Conservation (phyloP, 2,329 filamentous ascomycete genomes). For the Ascochyta koolunga region DNA sequence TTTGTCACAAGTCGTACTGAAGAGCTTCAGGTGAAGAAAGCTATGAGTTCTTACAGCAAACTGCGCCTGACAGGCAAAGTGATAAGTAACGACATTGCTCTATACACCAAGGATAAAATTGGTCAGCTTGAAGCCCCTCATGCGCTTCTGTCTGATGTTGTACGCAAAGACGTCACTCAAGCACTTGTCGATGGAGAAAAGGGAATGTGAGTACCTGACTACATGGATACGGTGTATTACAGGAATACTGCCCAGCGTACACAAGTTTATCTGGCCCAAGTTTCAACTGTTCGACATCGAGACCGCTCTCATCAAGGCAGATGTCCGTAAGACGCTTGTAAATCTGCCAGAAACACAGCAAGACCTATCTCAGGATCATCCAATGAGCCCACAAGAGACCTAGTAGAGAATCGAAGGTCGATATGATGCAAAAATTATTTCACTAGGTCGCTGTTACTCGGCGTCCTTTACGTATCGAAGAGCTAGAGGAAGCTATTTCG, state of each 20-base stretch:
- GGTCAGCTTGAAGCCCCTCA: neutral
- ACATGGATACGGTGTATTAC: too few species aligned
- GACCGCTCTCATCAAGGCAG: slow-evolving; percentile 30
- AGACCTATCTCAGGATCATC: slow-evolving; percentile 17
- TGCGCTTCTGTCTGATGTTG: neutral
- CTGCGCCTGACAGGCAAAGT: too few species aligned
- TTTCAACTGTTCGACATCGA: slow-evolving; percentile 39
- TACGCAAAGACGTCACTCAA: slow-evolving; percentile 13
- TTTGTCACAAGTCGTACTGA: slow-evolving; percentile 23
- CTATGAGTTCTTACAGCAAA: neutral
- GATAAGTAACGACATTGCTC: slow-evolving; percentile 7
- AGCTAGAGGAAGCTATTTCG: slow-evolving; percentile 28
- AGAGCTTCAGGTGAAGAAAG: slow-evolving; percentile 9
- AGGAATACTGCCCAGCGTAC: neutral
- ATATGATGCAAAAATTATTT: slow-evolving; percentile 18
- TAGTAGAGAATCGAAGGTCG: slow-evolving; percentile 6
- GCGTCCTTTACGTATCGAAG: slow-evolving; percentile 21
- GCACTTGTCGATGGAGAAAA: slow-evolving; percentile 19
- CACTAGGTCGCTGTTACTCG: slow-evolving; percentile 24
- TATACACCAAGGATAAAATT: slow-evolving; percentile 14
- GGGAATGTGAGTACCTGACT: slow-evolving; percentile 21
- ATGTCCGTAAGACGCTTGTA: slow-evolving; percentile 27
- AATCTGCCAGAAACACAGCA: slow-evolving; percentile 32
- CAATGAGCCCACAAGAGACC: slow-evolving; percentile 2
- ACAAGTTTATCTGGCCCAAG: slow-evolving; percentile 43